phyloP scores from a whole-genome alignment of 805 yeast genomes.

The Starmerella kuoi region DNA sequence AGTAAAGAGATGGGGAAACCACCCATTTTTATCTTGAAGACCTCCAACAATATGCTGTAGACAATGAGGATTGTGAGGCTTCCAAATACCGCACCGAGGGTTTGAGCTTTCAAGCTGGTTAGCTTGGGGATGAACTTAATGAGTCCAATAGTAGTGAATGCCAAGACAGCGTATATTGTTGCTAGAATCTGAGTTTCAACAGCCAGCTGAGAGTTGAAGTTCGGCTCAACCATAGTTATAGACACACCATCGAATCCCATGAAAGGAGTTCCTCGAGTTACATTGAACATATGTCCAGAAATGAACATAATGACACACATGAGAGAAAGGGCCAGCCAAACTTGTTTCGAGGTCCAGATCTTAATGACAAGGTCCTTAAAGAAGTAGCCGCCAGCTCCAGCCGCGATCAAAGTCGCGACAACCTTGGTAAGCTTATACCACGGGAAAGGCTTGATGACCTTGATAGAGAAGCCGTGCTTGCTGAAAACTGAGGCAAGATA shows the following conservation, averaged over 20 bases:
- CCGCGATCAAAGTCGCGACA: constrained; percentile 13
- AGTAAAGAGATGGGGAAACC: constrained; percentile 65
- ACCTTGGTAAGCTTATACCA: constrained; percentile 20
- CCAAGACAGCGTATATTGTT: constrained; percentile 44
- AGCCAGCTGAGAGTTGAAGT: constrained; percentile 69
- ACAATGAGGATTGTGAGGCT: constrained; percentile 39
- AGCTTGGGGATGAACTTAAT: constrained; percentile 45
- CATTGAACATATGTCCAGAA: constrained; percentile 88
- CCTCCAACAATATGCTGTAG: constrained; percentile 50
- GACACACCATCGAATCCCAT: constrained; percentile 36
- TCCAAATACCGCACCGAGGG: constrained; percentile 38
- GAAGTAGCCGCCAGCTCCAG: constrained; percentile 12
- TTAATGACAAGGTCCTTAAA: constrained; percentile 29
- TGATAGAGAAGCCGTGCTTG: constrained; percentile 23
- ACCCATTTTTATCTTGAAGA: constrained; percentile 57
- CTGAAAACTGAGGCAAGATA: constrained; percentile 19
- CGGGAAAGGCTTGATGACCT: constrained; percentile 27
- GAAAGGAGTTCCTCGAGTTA: constrained; percentile 58
- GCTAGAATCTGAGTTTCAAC: constrained; percentile 82
- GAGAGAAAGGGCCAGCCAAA: constrained; percentile 67
- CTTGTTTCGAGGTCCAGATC: constrained; percentile 38
- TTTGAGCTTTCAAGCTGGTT: constrained; percentile 36
- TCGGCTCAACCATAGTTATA: constrained; percentile 44
- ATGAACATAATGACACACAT: constrained; percentile 56
- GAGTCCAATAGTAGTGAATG: constrained; percentile 47